Evolutionary conservation across 2,329 filamentous ascomycete species (phyloP), one percentile per base, ranked within the genome.

Genomic region (Penicillium frequentans): DNA sequence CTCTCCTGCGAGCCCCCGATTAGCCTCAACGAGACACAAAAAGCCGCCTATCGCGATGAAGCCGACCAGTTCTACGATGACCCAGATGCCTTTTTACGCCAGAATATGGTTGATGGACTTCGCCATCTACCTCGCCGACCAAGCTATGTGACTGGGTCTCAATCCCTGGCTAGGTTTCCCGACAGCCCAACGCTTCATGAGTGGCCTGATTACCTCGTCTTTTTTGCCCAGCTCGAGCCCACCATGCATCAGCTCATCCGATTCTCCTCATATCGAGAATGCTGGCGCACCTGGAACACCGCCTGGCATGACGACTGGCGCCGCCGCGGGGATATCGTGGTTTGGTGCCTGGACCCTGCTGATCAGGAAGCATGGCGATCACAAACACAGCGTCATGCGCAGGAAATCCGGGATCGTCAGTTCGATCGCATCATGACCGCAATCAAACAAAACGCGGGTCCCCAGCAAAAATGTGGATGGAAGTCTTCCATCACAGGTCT

Each of bases 1-100:
- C 79, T 98, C 16, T 89, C 90, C 6, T 99, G 95, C 74, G 93
- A 97, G 65, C 95, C 95, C 1, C 95, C 95, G 0, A 77, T 99
- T 13, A 78, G 88, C 66, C 81, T 92, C 0, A 79, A 82, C 26
- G 73, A 75, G 6, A 65, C 77, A 8, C 83, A 90, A 70, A 86
- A 93, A 43, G 79, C 77, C 1, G 69, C 70, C 2, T 99, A 99
- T 74, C 78, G 89, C 16, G 93, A 97, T 72, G 93, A 99, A 78
- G 93, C 92, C 8, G 93, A 96, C 71, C 82, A 88, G 45, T 99
- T 99, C 78, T 98, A 96, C 75, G 83, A 79, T 10, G 74, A 89
- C 59, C 85, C 88, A 6, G 71, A 62, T 31, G 63, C 61, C 0
- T 93, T 91, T 67, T 69, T 93, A 29, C 75, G 56, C 63, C 72